Conservation (phyloP, 2,329 filamentous ascomycete species). For the Clarireedia paspali region DNA sequence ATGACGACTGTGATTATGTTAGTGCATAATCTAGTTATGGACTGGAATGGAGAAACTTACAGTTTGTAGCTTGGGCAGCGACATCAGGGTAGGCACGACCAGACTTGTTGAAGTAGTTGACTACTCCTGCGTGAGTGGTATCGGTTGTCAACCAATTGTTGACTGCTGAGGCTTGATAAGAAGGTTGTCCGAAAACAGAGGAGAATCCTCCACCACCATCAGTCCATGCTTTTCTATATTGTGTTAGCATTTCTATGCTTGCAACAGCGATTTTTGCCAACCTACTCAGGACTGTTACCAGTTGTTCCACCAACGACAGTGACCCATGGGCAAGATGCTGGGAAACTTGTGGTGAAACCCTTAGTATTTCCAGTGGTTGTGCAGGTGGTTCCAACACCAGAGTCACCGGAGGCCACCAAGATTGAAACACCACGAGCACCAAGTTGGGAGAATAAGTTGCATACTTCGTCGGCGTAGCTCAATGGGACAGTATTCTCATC, state of each 20-base stretch:
- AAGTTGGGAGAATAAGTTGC: constrained; percentile 45
- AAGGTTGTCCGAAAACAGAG: constrained; percentile 34
- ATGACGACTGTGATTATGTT: constrained; percentile 27
- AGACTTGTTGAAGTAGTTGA: constrained; percentile 38
- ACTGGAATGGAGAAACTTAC: background rate
- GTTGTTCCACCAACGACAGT: constrained; percentile 37
- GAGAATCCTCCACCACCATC: constrained; percentile 36
- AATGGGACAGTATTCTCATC: constrained; percentile 45
- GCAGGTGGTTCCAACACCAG: constrained; percentile 33
- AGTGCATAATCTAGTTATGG: background rate
- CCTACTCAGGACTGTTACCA: constrained; percentile 19
- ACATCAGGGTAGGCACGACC: constrained; percentile 47
- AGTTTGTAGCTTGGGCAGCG: constrained; percentile 50
- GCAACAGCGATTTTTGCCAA: background rate
- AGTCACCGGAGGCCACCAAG: constrained; percentile 41
- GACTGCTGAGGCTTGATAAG: constrained; percentile 36
- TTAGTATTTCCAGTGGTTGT: constrained; percentile 27
- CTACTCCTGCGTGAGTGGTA: constrained; percentile 36
- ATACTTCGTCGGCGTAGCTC: constrained; percentile 45
- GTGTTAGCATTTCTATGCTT: background rate
- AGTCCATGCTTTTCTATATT: constrained; percentile 15
- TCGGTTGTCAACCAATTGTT: constrained; percentile 38
- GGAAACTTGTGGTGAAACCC: constrained; percentile 42
- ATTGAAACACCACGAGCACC: constrained; percentile 41
- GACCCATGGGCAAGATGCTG: constrained; percentile 44